Conservation (phyloP, 768 basidiomycete species). For the Auriculariales sp. region DNA sequence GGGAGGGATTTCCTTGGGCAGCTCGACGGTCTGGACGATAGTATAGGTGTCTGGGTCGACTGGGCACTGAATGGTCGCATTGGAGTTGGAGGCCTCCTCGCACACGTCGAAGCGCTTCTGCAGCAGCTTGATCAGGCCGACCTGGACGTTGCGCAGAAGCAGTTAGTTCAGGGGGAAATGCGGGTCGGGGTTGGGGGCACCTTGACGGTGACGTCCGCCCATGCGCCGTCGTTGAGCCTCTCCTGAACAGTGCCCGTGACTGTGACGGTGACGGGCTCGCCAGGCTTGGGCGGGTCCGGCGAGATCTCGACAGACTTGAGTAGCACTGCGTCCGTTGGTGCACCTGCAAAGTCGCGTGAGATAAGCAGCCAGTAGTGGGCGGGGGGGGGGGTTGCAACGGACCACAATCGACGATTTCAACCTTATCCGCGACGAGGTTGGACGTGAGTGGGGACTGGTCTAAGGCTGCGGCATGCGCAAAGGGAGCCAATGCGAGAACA, state of each 20-base stretch:
- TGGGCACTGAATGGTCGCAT: constrained; percentile 73
- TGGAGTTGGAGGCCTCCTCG: constrained; percentile 79
- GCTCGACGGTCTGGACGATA: constrained; percentile 68
- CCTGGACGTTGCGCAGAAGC: constrained; percentile 85
- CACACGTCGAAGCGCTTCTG: constrained; percentile 77
- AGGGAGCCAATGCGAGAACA: not conserved
- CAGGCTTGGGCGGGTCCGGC: constrained; percentile 85
- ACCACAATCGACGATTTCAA: not conserved
- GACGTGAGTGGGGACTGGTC: not conserved
- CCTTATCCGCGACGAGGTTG: not conserved
- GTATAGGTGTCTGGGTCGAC: constrained; percentile 54
- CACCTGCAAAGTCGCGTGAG: constrained; percentile 24
- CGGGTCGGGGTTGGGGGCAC: not conserved
- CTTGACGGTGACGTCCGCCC: too few relatives aligned
- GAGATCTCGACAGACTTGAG: constrained; percentile 56
- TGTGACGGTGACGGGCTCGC: constrained; percentile 73
- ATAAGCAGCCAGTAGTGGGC: not conserved
- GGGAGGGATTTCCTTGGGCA: constrained; percentile 85
- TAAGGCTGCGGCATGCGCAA: not conserved
- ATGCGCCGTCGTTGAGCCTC: constrained; percentile 50
- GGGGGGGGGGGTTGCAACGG: not conserved
- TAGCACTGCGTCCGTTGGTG: constrained; percentile 31
- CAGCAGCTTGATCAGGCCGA: constrained; percentile 87
- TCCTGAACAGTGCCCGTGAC: constrained; percentile 47
- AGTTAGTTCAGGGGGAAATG: not conserved